Conservation (phyloP, 345 rosid species). For the Gossypium ekmanianum region DNA sequence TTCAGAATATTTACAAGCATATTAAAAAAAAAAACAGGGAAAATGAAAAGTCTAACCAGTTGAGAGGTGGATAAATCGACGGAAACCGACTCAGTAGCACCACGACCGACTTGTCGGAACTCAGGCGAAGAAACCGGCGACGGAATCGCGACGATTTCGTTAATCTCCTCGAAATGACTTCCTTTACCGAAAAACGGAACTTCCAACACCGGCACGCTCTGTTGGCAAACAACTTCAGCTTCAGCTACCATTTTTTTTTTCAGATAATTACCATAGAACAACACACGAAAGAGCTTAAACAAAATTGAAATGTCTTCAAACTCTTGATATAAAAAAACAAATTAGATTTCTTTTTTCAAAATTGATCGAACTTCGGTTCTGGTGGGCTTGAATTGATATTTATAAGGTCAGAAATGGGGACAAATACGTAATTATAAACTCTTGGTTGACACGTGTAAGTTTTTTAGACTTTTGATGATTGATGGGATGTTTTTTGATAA, state of each 20-base stretch:
- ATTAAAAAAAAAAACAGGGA: background rate
- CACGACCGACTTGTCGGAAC: slow-evolving; percentile 26
- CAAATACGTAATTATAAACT: slow-evolving; percentile 39
- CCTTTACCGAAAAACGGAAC: slow-evolving; percentile 35
- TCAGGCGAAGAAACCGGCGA: slow-evolving; percentile 36
- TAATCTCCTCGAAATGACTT: slow-evolving; percentile 28
- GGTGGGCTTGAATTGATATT: slow-evolving; percentile 8
- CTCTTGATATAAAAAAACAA: background rate
- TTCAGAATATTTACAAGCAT: slow-evolving; percentile 6
- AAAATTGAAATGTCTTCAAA: background rate
- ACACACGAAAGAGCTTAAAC: background rate
- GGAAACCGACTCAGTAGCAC: slow-evolving; percentile 41
- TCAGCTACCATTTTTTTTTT: slow-evolving; percentile 51
- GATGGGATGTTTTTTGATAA: background rate
- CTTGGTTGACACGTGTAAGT: slow-evolving; percentile 40
- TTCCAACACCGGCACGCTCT: slow-evolving; percentile 50
- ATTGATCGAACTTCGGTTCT: slow-evolving; percentile 10
- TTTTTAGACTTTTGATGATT: slow-evolving; percentile 14
- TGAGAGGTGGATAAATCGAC: slow-evolving; percentile 36
- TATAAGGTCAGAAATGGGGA: slow-evolving; percentile 18
- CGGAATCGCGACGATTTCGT: slow-evolving; percentile 29
- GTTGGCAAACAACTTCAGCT: slow-evolving; percentile 51
- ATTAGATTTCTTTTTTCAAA: background rate
- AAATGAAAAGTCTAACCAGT: slow-evolving; percentile 32
- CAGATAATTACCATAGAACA: slow-evolving; percentile 6